phyloP scores from a whole-genome alignment of 129 eudicot species.

The Lonicera japonica region DNA sequence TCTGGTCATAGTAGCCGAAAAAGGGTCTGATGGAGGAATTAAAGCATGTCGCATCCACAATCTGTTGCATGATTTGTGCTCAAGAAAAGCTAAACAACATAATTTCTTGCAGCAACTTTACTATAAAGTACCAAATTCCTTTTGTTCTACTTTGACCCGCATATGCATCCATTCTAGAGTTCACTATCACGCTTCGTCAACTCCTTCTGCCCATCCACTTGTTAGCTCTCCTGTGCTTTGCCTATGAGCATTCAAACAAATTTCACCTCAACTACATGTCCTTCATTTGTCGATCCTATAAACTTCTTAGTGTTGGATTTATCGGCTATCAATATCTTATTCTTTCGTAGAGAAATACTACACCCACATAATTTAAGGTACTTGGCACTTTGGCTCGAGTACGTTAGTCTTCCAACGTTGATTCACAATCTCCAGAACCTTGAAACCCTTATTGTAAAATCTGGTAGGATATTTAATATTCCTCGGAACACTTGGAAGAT shows the following conservation, averaged over 20 bases:
- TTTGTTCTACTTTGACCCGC: no score
- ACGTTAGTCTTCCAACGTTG: slow-evolving; percentile 15
- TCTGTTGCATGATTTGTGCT: slow-evolving; percentile 30
- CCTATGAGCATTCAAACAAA: neutral
- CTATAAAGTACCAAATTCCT: no score
- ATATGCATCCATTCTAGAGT: neutral
- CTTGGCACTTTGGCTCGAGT: slow-evolving; percentile 11
- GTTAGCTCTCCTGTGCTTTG: neutral
- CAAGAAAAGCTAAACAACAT: slow-evolving; percentile 22
- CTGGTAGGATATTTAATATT: neutral
- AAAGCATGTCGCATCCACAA: slow-evolving; percentile 39
- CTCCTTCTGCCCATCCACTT: neutral
- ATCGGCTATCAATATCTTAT: neutral
- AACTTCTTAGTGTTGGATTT: slow-evolving; percentile 27
- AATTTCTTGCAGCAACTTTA: no score
- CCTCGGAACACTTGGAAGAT: slow-evolving; percentile 3
- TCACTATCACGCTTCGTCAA: neutral
- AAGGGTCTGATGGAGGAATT: slow-evolving; percentile 18
- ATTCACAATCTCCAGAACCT: slow-evolving; percentile 16
- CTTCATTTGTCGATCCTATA: neutral
- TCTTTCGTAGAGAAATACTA: slow-evolving; percentile 21
- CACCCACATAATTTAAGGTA: slow-evolving; percentile 28
- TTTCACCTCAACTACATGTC: slow-evolving; percentile 1
- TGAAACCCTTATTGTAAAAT: slow-evolving; percentile 10
- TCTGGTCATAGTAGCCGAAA: slow-evolving; percentile 17